Evolutionary conservation across 192 early-diverging fungal species (phyloP).

Genomic region (Coemansia sp.): DNA sequence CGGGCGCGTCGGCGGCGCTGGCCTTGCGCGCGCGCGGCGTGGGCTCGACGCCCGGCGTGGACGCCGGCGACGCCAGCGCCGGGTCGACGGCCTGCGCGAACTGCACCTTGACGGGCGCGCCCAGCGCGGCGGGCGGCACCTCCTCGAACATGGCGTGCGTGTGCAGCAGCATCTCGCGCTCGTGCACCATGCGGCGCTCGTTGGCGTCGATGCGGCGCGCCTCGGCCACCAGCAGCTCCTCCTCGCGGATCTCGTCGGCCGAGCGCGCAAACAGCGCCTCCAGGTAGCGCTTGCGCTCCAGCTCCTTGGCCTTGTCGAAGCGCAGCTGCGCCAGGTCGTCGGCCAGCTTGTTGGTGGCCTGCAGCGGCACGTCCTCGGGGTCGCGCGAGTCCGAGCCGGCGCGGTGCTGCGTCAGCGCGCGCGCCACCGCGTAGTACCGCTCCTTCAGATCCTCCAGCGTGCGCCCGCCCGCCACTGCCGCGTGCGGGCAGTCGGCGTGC

Average conservation of each 20-base stretch:
- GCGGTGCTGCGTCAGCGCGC: conserved; percentile 61
- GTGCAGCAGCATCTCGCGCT: conserved; percentile 75
- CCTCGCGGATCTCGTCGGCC: conserved; percentile 79
- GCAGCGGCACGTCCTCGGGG: conserved; percentile 41
- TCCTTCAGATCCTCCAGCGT: conserved; percentile 76
- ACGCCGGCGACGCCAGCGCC: neutral
- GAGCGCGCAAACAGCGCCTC: conserved; percentile 67
- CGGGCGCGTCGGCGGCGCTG: conserved; percentile 18
- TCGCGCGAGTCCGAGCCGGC: conserved; percentile 33
- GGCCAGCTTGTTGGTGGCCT: conserved; percentile 47
- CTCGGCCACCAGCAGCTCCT: conserved; percentile 76
- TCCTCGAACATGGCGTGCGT: conserved; percentile 52
- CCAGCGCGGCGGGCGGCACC: conserved; percentile 10
- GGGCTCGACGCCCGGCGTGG: conserved; percentile 1
- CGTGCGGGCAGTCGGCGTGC: conserved; percentile 15
- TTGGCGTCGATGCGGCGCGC: conserved; percentile 76
- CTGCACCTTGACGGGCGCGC: conserved; percentile 42
- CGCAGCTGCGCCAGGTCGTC: conserved; percentile 44
- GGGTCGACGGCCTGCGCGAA: conserved; percentile 33
- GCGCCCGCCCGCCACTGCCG: conserved; percentile 6
- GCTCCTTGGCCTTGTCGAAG: conserved; percentile 62
- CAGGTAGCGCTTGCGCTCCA: conserved; percentile 77
- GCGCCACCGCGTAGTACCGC: conserved; percentile 71
- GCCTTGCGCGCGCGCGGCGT: conserved; percentile 39
- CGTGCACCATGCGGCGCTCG: conserved; percentile 67